Evolutionary conservation across 257 asterid species (phyloP).

Genomic region (Solanum medicagineum): DNA sequence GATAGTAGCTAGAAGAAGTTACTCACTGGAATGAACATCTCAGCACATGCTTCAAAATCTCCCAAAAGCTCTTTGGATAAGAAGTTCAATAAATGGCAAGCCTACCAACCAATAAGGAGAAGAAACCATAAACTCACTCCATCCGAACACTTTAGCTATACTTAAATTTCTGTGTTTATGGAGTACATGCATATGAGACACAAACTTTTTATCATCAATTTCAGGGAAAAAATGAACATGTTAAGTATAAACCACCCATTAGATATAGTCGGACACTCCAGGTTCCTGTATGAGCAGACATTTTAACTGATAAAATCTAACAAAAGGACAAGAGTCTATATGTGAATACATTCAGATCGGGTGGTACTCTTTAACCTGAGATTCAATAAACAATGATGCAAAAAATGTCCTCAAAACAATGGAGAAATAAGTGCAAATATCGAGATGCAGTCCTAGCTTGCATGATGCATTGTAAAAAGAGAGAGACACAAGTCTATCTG

Average conservation of each 20-base stretch:
- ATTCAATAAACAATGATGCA: neutral
- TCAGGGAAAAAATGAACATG: neutral
- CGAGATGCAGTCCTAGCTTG: neutral
- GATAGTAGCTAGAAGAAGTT: conserved; percentile 1
- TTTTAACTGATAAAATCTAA: neutral
- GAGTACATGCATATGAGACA: neutral
- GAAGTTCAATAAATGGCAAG: conserved; percentile 70
- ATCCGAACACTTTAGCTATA: neutral
- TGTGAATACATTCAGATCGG: neutral
- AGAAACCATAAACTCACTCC: neutral
- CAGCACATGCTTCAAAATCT: conserved; percentile 96
- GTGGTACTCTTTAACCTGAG: neutral
- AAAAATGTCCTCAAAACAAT: neutral
- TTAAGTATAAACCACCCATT: neutral
- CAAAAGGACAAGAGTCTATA: neutral
- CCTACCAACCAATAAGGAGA: conserved; percentile 28
- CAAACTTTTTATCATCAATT: neutral
- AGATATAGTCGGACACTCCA: neutral
- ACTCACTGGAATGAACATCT: conserved; percentile 93
- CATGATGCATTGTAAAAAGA: neutral
- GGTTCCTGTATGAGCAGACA: neutral
- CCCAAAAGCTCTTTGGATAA: conserved; percentile 95
- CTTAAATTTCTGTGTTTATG: neutral
- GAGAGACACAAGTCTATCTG: neutral
- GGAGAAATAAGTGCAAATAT: neutral